These are phyloP conservation scores for Syzygium syzygioides DNA, from an alignment of 441 rosid species.

Conservation along the genomic window DNA sequence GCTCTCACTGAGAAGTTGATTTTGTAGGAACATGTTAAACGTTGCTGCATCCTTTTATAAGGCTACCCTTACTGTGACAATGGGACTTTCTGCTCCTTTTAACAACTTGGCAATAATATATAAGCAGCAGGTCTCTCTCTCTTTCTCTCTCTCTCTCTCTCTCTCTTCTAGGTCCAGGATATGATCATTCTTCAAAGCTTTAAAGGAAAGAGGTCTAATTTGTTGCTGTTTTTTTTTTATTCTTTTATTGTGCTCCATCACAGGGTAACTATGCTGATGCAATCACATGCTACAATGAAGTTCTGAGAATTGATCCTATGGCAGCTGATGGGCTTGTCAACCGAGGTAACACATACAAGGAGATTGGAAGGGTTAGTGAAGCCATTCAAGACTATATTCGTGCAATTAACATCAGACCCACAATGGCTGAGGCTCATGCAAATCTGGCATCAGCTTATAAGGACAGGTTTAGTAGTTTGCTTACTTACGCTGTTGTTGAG, in stretches of 20 bases:
- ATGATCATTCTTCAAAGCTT: neutral
- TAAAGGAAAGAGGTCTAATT: neutral
- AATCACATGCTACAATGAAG: slow-evolving; percentile 97
- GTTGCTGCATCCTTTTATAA: slow-evolving; percentile 87
- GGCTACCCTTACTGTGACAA: slow-evolving; percentile 87
- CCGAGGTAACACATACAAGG: slow-evolving; percentile 96
- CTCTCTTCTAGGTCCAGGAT: neutral
- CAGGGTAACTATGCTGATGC: slow-evolving; percentile 98
- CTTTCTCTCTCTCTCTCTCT: neutral
- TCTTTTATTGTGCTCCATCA: neutral
- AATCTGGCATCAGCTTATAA: slow-evolving; percentile 98
- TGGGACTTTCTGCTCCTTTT: slow-evolving; percentile 97
- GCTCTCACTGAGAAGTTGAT: neutral
- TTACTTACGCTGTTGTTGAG: neutral
- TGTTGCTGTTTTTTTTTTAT: neutral
- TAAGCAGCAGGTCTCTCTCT: slow-evolving; percentile 77
- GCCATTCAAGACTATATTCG: slow-evolving; percentile 90
- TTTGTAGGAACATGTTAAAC: slow-evolving; percentile 70
- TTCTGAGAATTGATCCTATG: slow-evolving; percentile 92
- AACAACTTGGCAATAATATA: slow-evolving; percentile 95
- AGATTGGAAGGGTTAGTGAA: slow-evolving; percentile 91
- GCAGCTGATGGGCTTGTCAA: slow-evolving; percentile 99
- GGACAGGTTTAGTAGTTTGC: slow-evolving; percentile 58
- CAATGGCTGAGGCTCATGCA: slow-evolving; percentile 99
- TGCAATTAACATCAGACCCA: slow-evolving; percentile 79